Percentiles rank a stretch among this genome's conserved stretches.
Evolutionary conservation across 169 alveolate species (phyloP).

Genomic region (Condylostoma magnum): DNA sequence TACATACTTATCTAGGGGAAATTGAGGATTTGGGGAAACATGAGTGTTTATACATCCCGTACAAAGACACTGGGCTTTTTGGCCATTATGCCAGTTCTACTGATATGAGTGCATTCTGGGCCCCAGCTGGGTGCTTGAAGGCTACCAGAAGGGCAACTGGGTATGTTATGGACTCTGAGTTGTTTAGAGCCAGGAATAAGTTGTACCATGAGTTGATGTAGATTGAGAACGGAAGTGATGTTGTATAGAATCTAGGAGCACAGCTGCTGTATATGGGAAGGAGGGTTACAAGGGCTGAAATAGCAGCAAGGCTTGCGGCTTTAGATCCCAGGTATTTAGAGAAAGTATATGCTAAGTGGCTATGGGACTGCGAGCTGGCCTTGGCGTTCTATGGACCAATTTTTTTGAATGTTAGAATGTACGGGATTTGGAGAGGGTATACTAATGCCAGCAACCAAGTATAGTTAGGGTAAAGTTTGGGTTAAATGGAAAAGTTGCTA

Average conservation of each 20-base stretch:
- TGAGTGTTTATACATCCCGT: slow-evolving; percentile 56
- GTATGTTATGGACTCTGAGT: slow-evolving; percentile 32
- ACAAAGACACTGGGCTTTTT: slow-evolving; percentile 93
- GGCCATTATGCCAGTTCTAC: slow-evolving; percentile 61
- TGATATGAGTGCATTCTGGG: slow-evolving; percentile 21
- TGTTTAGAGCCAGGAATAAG: slow-evolving; percentile 58
- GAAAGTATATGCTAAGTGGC: slow-evolving; percentile 10
- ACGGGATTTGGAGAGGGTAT: too few relatives aligned
- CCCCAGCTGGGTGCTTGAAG: slow-evolving; percentile 31
- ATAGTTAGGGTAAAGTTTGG: too few relatives aligned
- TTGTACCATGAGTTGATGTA: slow-evolving; percentile 54
- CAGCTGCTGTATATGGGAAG: slow-evolving; percentile 63
- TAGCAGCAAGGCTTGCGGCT: slow-evolving; percentile 60
- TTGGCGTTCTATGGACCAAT: neutral
- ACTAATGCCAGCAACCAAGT: too few relatives aligned
- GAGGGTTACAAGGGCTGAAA: slow-evolving; percentile 69
- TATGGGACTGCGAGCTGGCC: neutral
- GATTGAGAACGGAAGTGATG: slow-evolving; percentile 55
- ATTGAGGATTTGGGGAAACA: slow-evolving; percentile 19
- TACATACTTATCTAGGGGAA: slow-evolving; percentile 22
- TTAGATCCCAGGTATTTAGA: slow-evolving; percentile 9
- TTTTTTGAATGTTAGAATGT: neutral
- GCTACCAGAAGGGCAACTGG: slow-evolving; percentile 25
- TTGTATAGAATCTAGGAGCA: slow-evolving; percentile 56
- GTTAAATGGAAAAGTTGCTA: too few relatives aligned